phyloP scores from a whole-genome alignment of 164 flowering plant genomes.

The Brasenia schreberi region DNA sequence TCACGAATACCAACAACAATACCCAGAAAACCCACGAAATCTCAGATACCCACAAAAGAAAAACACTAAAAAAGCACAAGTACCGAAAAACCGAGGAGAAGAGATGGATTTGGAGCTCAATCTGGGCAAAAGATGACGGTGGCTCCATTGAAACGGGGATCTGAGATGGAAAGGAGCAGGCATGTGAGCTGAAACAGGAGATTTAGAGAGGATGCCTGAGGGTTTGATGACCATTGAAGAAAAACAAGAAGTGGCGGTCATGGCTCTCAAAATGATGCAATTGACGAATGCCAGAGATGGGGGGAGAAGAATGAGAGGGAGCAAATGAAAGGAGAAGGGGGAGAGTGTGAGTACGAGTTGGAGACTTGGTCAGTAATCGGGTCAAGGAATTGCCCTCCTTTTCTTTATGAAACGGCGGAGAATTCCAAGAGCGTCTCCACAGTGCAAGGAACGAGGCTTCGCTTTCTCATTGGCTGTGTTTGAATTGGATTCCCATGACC shows the following conservation, averaged over 20 bases:
- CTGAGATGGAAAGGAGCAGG: not conserved
- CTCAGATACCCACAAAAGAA: not conserved
- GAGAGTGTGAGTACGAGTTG: too few species aligned
- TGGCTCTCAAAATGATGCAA: not conserved
- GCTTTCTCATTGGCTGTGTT: too few species aligned
- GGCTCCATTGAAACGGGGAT: not conserved
- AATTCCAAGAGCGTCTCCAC: too few species aligned
- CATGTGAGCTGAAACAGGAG: not conserved
- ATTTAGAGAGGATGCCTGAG: not conserved
- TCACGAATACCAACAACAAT: not conserved
- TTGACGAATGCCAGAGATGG: not conserved
- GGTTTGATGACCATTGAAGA: not conserved
- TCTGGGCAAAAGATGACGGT: not conserved
- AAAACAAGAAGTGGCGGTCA: not conserved
- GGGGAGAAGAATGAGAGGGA: too few species aligned
- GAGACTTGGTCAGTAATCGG: too few species aligned
- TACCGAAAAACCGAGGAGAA: not conserved
- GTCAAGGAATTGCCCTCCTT: too few species aligned
- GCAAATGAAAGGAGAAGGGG: too few species aligned
- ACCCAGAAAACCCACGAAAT: not conserved
- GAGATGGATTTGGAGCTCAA: not conserved
- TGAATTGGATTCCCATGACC: too few species aligned
- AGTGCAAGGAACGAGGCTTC: too few species aligned
- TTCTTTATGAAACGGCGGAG: too few species aligned
- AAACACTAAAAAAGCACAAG: not conserved